These are phyloP conservation scores for Penicillium angulare DNA, from an alignment of 495 filamentous ascomycete species.

Conservation along the genomic window DNA sequence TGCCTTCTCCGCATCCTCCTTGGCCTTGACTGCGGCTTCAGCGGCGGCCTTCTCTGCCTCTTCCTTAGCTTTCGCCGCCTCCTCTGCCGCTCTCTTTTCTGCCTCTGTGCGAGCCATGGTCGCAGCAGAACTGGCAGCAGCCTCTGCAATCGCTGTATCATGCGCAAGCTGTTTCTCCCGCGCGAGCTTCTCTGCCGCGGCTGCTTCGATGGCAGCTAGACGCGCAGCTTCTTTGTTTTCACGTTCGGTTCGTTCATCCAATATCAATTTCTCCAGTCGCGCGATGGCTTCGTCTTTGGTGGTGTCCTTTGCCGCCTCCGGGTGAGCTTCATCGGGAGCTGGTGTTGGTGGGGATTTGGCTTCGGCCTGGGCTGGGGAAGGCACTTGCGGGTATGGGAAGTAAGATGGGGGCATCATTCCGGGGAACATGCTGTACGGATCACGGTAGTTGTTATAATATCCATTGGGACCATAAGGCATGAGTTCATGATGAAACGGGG, in stretches of 20 bases:
- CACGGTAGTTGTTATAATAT: slow-evolving; percentile 48
- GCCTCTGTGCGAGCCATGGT: slow-evolving; percentile 42
- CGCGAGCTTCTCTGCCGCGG: slow-evolving; percentile 51
- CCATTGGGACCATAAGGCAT: slow-evolving; percentile 44
- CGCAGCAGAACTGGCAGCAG: slow-evolving; percentile 42
- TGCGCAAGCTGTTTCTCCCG: slow-evolving; percentile 49
- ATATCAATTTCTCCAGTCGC: slow-evolving; percentile 50
- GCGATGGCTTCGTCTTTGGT: slow-evolving; percentile 53
- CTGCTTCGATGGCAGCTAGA: slow-evolving; percentile 38
- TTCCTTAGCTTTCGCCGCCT: slow-evolving; percentile 28
- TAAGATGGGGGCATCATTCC: slow-evolving; percentile 39
- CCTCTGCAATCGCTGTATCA: slow-evolving; percentile 39
- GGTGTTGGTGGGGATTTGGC: slow-evolving; percentile 20
- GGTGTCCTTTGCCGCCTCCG: slow-evolving; percentile 17
- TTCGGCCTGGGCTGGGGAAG: slow-evolving; percentile 34
- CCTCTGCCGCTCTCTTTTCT: slow-evolving; percentile 22
- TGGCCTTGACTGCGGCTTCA: slow-evolving; percentile 23
- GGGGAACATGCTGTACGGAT: slow-evolving; percentile 40
- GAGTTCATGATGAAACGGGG: slow-evolving; percentile 46
- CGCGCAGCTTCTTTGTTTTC: slow-evolving; percentile 45
- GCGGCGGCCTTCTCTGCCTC: slow-evolving; percentile 25
- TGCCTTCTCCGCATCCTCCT: slow-evolving; percentile 18
- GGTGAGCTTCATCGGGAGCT: slow-evolving; percentile 1
- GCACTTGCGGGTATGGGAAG: slow-evolving; percentile 37
- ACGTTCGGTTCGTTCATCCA: slow-evolving; percentile 47